Conservation (phyloP, 257 asterid genomes). For the Agastache rugosa region DNA sequence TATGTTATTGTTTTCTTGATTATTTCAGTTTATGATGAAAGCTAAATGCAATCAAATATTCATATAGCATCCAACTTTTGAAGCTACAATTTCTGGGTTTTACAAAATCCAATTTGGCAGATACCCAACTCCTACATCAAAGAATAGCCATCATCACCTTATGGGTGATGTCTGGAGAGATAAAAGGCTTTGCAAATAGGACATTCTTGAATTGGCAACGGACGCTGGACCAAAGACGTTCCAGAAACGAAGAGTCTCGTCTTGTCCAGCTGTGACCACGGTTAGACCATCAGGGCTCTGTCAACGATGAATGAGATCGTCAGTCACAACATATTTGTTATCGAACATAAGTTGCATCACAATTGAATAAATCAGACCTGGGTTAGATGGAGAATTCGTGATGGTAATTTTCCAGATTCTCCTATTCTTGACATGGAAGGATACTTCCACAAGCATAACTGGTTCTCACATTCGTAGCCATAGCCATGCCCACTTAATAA, state of each 20-base stretch:
- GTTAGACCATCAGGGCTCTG: constrained; percentile 89
- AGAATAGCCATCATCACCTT: constrained; percentile 46
- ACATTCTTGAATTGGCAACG: constrained; percentile 39
- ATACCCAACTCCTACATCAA: not conserved
- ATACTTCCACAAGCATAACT: constrained; percentile 75
- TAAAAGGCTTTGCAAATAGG: constrained; percentile 64
- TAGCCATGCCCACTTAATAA: constrained; percentile 76
- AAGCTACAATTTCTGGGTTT: not conserved
- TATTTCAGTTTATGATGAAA: too few species aligned
- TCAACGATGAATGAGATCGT: constrained; percentile 12
- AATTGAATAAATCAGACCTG: constrained; percentile 52
- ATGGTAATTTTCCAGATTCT: constrained; percentile 36
- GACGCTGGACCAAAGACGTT: constrained; percentile 73
- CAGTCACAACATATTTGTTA: not conserved
- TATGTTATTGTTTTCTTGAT: not conserved
- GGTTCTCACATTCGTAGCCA: constrained; percentile 47
- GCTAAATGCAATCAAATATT: not conserved
- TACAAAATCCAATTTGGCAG: not conserved
- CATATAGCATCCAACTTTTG: not conserved
- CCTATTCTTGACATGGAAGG: constrained; percentile 74
- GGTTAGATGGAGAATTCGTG: constrained; percentile 70
- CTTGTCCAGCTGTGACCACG: constrained; percentile 68
- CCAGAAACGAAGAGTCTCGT: constrained; percentile 71
- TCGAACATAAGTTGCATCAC: constrained; percentile 1
- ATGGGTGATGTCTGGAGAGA: constrained; percentile 64